phyloP scores from a whole-genome alignment of 1,284 basidiomycete genomes.

The Taiwanofungus camphoratus region DNA sequence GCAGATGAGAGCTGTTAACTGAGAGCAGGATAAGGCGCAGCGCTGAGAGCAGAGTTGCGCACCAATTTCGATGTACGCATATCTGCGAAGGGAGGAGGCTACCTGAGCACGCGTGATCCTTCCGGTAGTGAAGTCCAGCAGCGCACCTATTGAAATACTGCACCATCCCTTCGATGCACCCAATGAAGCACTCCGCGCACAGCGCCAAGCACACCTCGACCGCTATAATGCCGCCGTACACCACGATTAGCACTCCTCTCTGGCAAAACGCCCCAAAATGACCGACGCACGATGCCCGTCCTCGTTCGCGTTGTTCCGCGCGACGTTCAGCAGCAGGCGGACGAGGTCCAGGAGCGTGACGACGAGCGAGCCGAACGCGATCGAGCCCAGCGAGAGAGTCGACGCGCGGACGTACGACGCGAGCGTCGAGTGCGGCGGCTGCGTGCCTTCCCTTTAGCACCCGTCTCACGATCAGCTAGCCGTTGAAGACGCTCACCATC shows the following conservation, averaged over 20 bases:
- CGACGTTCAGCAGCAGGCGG: slow-evolving; percentile 58
- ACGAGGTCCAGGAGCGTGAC: slow-evolving; percentile 83
- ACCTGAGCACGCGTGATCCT: too few species aligned
- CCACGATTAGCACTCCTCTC: not conserved
- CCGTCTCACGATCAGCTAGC: too few species aligned
- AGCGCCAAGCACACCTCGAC: slow-evolving; percentile 74
- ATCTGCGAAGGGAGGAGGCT: slow-evolving; percentile 36
- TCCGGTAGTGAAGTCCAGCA: too few species aligned
- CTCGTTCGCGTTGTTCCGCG: slow-evolving; percentile 62
- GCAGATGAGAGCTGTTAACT: slow-evolving; percentile 1
- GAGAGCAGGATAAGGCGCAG: too few species aligned
- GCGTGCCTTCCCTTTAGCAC: too few species aligned
- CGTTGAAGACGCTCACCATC: slow-evolving; percentile 44
- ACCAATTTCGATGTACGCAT: slow-evolving; percentile 82
- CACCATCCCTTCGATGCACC: slow-evolving; percentile 65
- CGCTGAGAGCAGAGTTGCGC: slow-evolving; percentile 10
- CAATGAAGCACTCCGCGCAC: slow-evolving; percentile 77
- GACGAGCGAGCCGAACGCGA: slow-evolving; percentile 86
- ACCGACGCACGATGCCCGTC: slow-evolving; percentile 66
- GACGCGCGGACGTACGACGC: slow-evolving; percentile 77
- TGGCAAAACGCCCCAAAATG: not conserved
- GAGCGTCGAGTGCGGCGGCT: slow-evolving; percentile 69
- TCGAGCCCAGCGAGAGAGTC: slow-evolving; percentile 82
- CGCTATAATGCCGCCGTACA: too few species aligned
- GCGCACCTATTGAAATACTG: slow-evolving; percentile 78